These are phyloP conservation scores for Lentinula edodes DNA, from an alignment of 768 basidiomycete genomes.

Conservation along the genomic window DNA sequence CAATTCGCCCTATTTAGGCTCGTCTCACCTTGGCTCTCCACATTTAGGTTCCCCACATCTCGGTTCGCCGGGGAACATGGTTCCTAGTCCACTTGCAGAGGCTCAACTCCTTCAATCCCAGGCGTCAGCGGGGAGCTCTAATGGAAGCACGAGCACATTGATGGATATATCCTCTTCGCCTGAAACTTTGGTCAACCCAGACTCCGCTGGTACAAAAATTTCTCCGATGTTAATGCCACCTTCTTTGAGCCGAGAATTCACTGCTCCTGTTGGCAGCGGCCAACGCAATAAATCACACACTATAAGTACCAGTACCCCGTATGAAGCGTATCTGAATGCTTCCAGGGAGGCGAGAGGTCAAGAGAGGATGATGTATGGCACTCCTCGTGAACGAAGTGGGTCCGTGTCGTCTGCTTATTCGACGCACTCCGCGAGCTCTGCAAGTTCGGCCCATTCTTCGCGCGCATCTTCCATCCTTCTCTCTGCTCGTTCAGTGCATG, in stretches of 20 bases:
- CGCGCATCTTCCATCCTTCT: not conserved
- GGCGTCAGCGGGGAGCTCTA: not conserved
- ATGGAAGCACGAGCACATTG: not conserved
- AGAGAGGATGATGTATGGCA: not conserved
- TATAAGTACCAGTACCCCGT: constrained; percentile 4
- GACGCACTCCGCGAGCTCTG: not conserved
- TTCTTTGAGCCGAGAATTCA: not conserved
- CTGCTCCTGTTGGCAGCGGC: not conserved
- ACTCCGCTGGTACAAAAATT: not conserved
- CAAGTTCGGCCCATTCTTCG: not conserved
- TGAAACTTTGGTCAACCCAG: not conserved
- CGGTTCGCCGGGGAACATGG: not conserved
- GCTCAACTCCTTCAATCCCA: not conserved
- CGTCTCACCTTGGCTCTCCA: not conserved
- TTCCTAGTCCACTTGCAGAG: not conserved
- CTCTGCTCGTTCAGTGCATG: not conserved
- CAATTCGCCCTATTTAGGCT: not conserved
- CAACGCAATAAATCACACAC: constrained; percentile 1
- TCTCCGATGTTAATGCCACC: not conserved
- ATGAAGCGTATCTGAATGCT: not conserved
- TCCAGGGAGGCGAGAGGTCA: not conserved
- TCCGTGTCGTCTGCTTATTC: not conserved
- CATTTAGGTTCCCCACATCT: not conserved
- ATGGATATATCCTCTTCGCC: not conserved
- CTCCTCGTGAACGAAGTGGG: not conserved